These are phyloP conservation scores for Prototheca stagnorum DNA, from an alignment of 163 green algal genomes.

Conservation along the genomic window DNA sequence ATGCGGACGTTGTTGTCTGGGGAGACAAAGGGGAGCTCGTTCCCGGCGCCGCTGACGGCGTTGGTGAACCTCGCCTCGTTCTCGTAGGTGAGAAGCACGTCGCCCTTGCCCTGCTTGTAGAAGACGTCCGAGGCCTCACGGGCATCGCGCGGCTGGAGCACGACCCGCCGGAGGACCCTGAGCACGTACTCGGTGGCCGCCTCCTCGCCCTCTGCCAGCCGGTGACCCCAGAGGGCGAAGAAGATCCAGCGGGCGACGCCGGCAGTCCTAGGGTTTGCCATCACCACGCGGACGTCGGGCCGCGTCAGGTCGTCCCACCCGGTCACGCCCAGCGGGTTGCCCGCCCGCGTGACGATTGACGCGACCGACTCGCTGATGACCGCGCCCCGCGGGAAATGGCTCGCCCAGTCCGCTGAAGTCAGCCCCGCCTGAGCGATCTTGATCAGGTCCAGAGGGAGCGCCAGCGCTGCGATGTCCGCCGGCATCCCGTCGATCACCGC, in stretches of 20 bases:
- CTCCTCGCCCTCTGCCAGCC: slow-evolving; percentile 26
- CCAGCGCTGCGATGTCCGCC: slow-evolving; percentile 60
- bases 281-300: slow-evolving; percentile 39
- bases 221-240: slow-evolving; percentile 61
- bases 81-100: slow-evolving; percentile 78
- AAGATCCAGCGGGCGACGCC: slow-evolving; percentile 80
- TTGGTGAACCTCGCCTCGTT: slow-evolving; percentile 79
- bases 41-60: slow-evolving; percentile 29
- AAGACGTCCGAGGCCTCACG: slow-evolving; percentile 74
- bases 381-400: slow-evolving; percentile 22
- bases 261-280: slow-evolving; percentile 73
- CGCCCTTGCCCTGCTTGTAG: slow-evolving; percentile 57
- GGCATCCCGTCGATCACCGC: slow-evolving; percentile 66
- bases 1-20: slow-evolving; percentile 42
- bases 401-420: slow-evolving; percentile 28
- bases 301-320: slow-evolving; percentile 52
- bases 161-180: slow-evolving; percentile 58
- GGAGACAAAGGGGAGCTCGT: slow-evolving; percentile 44
- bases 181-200: slow-evolving; percentile 33
- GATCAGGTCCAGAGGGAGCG: slow-evolving; percentile 59
- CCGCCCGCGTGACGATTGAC: slow-evolving; percentile 34
- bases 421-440: slow-evolving; percentile 53
- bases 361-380: slow-evolving; percentile 38
- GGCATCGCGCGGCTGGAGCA: slow-evolving; percentile 64
- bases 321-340: slow-evolving; percentile 51